Conservation (phyloP, 2,329 filamentous ascomycete species). For the Dichotomopilus funicola region DNA sequence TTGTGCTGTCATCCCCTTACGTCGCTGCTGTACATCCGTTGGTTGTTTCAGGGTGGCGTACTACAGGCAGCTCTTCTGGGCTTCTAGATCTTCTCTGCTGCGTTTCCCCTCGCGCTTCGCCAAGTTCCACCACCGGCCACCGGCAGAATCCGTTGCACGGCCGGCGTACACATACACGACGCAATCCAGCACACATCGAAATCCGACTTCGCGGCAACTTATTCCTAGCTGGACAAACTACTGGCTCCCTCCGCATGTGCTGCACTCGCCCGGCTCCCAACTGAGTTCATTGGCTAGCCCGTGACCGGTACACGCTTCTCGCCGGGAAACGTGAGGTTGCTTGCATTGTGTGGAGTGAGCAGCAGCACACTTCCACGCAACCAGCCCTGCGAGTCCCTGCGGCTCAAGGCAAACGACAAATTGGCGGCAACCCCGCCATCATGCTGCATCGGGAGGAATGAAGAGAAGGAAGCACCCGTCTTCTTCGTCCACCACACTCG, state of each 20-base stretch:
- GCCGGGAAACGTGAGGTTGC: constrained; percentile 16
- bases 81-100: constrained; percentile 4
- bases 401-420: constrained; percentile 16
- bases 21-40: constrained; percentile 4
- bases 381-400: constrained; percentile 17
- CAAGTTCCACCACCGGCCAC: constrained; percentile 10
- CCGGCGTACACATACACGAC: constrained; percentile 9
- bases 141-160: constrained; percentile 14
- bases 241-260: constrained; percentile 9
- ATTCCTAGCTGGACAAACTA: constrained; percentile 9
- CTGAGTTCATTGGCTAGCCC: constrained; percentile 17
- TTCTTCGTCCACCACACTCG: constrained; percentile 9
- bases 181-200: neutral
- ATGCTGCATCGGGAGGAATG: constrained; percentile 17
- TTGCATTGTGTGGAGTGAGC: constrained; percentile 18
- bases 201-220: constrained; percentile 9
- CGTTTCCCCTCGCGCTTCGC: neutral
- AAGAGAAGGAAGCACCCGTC: constrained; percentile 15
- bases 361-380: constrained; percentile 18
- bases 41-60: constrained; percentile 5
- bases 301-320: constrained; percentile 13
- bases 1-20: constrained; percentile 8
- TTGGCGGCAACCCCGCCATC: constrained; percentile 10
- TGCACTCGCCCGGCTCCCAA: constrained; percentile 7
- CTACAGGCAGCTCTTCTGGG: constrained; percentile 1